Conservation (phyloP, 2,329 filamentous ascomycete species). For the Dactylellina cionopaga region DNA sequence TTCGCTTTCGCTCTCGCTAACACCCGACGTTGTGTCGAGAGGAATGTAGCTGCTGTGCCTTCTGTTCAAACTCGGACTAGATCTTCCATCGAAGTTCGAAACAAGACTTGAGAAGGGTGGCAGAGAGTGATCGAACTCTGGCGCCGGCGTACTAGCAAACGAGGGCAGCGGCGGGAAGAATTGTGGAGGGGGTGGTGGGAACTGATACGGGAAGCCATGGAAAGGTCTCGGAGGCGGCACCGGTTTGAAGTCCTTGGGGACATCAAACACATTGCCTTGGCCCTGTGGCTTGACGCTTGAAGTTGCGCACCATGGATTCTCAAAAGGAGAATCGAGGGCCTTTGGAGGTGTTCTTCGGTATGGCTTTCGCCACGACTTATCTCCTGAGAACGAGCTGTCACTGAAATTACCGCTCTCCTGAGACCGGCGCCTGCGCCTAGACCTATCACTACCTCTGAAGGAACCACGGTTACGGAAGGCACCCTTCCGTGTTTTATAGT, state of each 20-base stretch:
- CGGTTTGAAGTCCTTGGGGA: conserved; percentile 35
- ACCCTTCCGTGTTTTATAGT: conserved; percentile 38
- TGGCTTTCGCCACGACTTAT: conserved; percentile 21
- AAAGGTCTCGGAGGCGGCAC: conserved; percentile 38
- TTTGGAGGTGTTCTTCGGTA: conserved; percentile 16
- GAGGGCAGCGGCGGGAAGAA: conserved; percentile 49
- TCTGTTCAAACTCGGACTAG: conserved; percentile 7
- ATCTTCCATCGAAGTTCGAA: conserved; percentile 13
- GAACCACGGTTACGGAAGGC: conserved; percentile 23
- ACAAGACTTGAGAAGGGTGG: conserved; percentile 43
- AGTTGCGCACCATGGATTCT: conserved; percentile 37
- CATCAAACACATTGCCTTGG: conserved; percentile 14
- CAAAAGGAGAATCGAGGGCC: conserved; percentile 32
- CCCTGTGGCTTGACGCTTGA: conserved; percentile 11
- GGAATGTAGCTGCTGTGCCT: conserved; percentile 49
- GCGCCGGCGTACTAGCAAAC: conserved; percentile 16
- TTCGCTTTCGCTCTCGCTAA: conserved; percentile 47
- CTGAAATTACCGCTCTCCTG: conserved; percentile 35
- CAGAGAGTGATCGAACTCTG: conserved; percentile 33
- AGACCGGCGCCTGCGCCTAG: conserved; percentile 28
- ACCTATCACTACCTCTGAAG: conserved; percentile 5
- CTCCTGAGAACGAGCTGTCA: conserved; percentile 30
- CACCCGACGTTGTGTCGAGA: not conserved
- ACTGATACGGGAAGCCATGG: conserved; percentile 43
- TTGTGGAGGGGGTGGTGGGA: conserved; percentile 46